Percentiles rank a stretch among this genome's conserved stretches.
phyloP scores from a whole-genome alignment of 257 asterid genomes.

The Jasminum sambac region DNA sequence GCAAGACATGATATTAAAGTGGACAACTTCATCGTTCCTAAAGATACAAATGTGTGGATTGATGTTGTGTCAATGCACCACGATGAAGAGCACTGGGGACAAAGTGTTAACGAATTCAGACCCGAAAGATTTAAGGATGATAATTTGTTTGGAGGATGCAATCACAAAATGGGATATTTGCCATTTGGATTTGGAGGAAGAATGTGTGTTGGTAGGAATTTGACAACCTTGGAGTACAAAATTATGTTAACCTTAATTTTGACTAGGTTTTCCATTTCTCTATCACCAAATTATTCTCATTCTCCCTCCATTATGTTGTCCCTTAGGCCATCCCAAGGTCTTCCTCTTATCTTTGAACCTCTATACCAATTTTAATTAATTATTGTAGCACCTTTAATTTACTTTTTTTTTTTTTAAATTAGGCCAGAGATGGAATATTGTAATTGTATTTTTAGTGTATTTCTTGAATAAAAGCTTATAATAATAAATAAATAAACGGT shows the following conservation, averaged over 20 bases:
- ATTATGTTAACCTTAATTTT: slow-evolving; percentile 58
- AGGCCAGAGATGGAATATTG: background rate
- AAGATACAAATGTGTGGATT: slow-evolving; percentile 83
- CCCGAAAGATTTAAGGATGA: slow-evolving; percentile 66
- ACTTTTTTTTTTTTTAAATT: background rate
- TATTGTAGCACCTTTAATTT: background rate
- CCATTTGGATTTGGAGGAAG: slow-evolving; percentile 96
- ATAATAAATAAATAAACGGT: background rate
- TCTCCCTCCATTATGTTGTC: slow-evolving; percentile 71
- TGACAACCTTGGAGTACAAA: slow-evolving; percentile 74
- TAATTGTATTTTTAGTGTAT: background rate
- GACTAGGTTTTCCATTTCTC: slow-evolving; percentile 57
- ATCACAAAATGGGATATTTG: slow-evolving; percentile 84
- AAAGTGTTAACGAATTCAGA: slow-evolving; percentile 68
- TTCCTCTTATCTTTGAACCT: slow-evolving; percentile 61
- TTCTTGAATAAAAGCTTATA: background rate
- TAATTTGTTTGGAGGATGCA: slow-evolving; percentile 56
- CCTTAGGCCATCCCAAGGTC: slow-evolving; percentile 74
- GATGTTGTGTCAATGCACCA: slow-evolving; percentile 88
- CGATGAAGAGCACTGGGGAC: slow-evolving; percentile 67
- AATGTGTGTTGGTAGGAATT: slow-evolving; percentile 79
- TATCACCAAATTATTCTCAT: slow-evolving; percentile 67
- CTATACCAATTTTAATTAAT: slow-evolving; percentile 10
- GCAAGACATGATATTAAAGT: slow-evolving; percentile 64
- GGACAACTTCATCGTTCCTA: slow-evolving; percentile 51